These are phyloP conservation scores for Mortierella claussenii DNA, from an alignment of 192 early-diverging fungal species.

Conservation along the genomic window DNA sequence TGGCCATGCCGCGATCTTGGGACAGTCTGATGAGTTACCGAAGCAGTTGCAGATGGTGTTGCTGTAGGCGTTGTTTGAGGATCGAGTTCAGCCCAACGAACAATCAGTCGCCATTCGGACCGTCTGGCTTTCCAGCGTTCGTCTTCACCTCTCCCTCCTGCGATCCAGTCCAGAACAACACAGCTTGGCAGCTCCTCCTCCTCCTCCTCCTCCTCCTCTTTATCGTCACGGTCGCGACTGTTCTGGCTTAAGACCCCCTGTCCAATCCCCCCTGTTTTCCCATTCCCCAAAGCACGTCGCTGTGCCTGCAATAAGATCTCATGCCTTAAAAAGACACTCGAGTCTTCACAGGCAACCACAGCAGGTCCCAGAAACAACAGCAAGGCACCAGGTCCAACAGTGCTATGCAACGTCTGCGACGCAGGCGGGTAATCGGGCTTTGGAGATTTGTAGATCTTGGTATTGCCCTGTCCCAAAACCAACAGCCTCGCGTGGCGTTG, in stretches of 20 bases:
- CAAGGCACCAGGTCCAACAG: slow-evolving; percentile 28
- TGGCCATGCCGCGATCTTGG: background rate
- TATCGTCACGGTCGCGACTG: background rate
- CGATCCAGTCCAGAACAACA: slow-evolving; percentile 51
- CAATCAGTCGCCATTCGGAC: slow-evolving; percentile 39
- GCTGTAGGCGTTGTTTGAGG: background rate
- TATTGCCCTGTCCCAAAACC: slow-evolving; percentile 84
- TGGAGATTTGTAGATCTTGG: slow-evolving; percentile 82
- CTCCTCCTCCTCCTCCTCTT: slow-evolving; percentile 7
- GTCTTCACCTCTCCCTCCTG: slow-evolving; percentile 40
- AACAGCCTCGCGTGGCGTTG: slow-evolving; percentile 63
- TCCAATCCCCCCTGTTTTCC: no score
- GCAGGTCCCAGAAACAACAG: slow-evolving; percentile 31
- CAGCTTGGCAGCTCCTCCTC: slow-evolving; percentile 43
- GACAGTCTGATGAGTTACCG: no score
- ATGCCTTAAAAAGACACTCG: slow-evolving; percentile 48
- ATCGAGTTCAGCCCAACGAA: slow-evolving; percentile 46
- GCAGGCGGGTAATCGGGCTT: slow-evolving; percentile 39
- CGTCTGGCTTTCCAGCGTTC: slow-evolving; percentile 43
- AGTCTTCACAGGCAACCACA: slow-evolving; percentile 47
- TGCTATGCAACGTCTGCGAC: slow-evolving; percentile 45
- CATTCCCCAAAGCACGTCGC: no score
- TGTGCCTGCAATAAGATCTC: slow-evolving; percentile 49
- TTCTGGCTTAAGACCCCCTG: no score
- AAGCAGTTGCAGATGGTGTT: background rate